Percentiles rank a stretch among this genome's conserved stretches.
Evolutionary conservation across 805 yeast genomes (phyloP).

Genomic region (Brettanomyces nanus): DNA sequence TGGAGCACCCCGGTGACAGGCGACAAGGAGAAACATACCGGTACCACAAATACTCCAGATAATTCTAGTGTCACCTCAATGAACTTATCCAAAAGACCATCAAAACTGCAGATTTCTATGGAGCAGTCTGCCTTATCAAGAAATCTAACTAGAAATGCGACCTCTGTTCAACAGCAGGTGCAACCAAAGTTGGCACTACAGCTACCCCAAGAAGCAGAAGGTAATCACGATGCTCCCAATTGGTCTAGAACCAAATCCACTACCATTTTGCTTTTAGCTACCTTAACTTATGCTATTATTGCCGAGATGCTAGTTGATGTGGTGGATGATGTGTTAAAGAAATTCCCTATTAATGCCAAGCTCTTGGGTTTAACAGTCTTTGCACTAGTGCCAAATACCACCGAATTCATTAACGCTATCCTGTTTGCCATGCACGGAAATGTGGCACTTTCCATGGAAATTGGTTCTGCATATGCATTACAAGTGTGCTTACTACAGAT

Average conservation of each 20-base stretch:
- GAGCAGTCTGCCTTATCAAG: conserved; percentile 1
- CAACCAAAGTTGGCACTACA: conserved; percentile 1
- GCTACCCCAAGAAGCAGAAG: conserved; percentile 25
- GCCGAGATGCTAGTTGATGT: conserved; percentile 92
- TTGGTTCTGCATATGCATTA: conserved; percentile 94
- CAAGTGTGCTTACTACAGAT: conserved; percentile 93
- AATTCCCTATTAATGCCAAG: conserved; percentile 81
- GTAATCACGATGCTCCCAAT: conserved; percentile 94
- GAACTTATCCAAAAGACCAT: conserved; percentile 5
- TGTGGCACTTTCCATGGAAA: conserved; percentile 94
- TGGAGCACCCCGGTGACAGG: conserved; percentile 67
- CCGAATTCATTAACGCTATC: conserved; percentile 94
- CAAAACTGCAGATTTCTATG: background rate
- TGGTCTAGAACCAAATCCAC: conserved; percentile 88
- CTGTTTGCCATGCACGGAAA: conserved; percentile 95
- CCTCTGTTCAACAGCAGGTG: conserved; percentile 4
- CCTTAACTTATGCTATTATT: conserved; percentile 80
- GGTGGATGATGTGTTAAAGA: conserved; percentile 76
- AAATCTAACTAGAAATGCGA: conserved; percentile 6
- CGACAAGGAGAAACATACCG: conserved; percentile 28
- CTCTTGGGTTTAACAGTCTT: conserved; percentile 89
- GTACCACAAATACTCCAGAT: conserved; percentile 10
- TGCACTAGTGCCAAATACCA: conserved; percentile 94
- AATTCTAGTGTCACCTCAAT: conserved; percentile 21
- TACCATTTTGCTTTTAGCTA: conserved; percentile 73